Evolutionary conservation across 306 rosid species (phyloP), one percentile per base, ranked within the genome.

Genomic region (Luffa aegyptiaca): DNA sequence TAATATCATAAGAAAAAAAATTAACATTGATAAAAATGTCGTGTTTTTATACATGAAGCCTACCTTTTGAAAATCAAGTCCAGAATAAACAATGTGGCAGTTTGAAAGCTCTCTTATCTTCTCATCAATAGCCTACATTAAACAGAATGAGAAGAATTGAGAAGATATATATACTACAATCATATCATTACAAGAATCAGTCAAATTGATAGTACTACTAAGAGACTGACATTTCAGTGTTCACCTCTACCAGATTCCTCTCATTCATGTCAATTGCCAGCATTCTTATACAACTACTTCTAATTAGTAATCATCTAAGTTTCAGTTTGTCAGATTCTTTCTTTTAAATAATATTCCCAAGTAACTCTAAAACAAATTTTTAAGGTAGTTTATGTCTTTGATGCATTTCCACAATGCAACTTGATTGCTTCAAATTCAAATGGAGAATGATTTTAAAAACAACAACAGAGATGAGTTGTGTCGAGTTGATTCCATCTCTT

Each of bases 21-120:
- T 3, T 55, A 9, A 31, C 31, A 39, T 36, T 11, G 17, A 76
- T 21, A 56, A 59, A 37, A 20, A 66, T 59, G 18, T 46, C 66
- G 36, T 35, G 49, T 49, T 79, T 33, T 4, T 63, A 45, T 42
- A 35, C 36, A 39, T 79, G 76, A 79, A 36, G 62, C 33, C 76
- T 86, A 91, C 98, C 99, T 93, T 95, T 80, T 91, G 91, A 85
- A 91, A 90, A 82, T 91, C 94, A 76, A 90, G 84, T 72, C 97
- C 97, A 48, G 90, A 0, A 87, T 95, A 89, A 76, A 95, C 97
- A 76, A 88, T 85, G 86, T 95, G 99, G 85, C 99, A 95, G 87
- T 93, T 95, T 14, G 99, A 95, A 87, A 95, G 90, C 88, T 91
- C 99, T 83, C 93, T 88, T 81, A 95, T 95, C 86, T 91, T 91